Evolutionary conservation across 805 yeast genomes (phyloP), one percentile per base, ranked within the genome.

Genomic region (Schwanniomyces polymorphus): DNA sequence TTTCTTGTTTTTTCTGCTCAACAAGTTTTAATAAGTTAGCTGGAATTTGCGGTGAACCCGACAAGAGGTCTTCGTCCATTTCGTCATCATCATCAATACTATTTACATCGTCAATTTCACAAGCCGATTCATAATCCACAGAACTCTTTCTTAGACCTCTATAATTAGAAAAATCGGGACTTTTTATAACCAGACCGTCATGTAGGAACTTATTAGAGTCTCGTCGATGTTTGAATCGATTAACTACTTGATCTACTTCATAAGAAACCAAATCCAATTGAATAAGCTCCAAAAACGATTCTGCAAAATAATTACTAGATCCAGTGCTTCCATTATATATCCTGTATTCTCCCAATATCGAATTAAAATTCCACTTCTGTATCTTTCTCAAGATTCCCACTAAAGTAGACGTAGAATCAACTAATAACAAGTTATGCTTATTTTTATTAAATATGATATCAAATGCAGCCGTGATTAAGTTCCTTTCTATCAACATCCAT

Each of bases 331-430:
- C 76, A 7, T 69, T 63, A 64, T 82, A 88, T 7, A 88, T 74
- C 44, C 97, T 73, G 65, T 90, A 94, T 63, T 92, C 98, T 56
- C 85, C 86, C 18, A 91, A 79, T 5, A 92, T 82, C 16, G 95
- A 85, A 21, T 91, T 82, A 60, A 86, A 86, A 56, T 84, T 85
- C 98, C 97, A 92, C 66, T 86, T 86, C 65, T 89, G 94, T 34
- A 91, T 74, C 61, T 86, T 84, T 43, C 99, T 74, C 28, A 94
- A 67, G 2, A 91, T 73, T 0, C 97, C 97, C 9, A 90, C 80
- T 16, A 91, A 75, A 10, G 94, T 81, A 48, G 86, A 85, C 6
- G 91, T 84, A 33, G 86, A 80, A 60, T 94, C 98, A 18, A 94
- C 82, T 11, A 92, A 64, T 39, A 92, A 69, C 5, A 88, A 63